Percentiles rank a stretch among this genome's conserved stretches.
These are phyloP conservation scores for Colletotrichum tropicale DNA, from an alignment of 2,329 filamentous ascomycete genomes.

Conservation along the genomic window DNA sequence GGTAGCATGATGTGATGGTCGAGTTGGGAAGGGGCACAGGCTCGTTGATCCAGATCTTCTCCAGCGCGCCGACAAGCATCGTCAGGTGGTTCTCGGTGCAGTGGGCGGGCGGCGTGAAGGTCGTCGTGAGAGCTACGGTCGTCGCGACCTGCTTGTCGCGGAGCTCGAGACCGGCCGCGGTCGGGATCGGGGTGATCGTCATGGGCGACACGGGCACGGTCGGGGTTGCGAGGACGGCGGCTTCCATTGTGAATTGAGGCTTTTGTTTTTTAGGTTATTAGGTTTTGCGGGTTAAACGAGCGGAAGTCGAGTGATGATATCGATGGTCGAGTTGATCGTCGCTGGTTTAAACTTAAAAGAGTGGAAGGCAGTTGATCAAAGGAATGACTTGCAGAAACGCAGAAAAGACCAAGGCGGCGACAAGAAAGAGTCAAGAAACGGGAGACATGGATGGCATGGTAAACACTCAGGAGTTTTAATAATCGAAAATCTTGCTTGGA, in stretches of 20 bases:
- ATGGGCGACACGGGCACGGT: background rate
- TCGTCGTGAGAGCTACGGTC: constrained; percentile 10
- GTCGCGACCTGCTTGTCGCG: background rate
- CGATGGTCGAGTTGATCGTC: background rate
- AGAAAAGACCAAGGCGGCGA: background rate
- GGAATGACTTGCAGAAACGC: background rate
- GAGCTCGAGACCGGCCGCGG: background rate
- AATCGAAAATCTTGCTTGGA: background rate
- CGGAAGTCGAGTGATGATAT: background rate
- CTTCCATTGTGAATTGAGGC: background rate
- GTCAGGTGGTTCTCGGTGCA: constrained; percentile 15
- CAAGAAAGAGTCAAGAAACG: background rate
- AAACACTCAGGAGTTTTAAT: constrained; percentile 2
- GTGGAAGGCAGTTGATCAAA: constrained; percentile 5
- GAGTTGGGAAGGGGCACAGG: constrained; percentile 12
- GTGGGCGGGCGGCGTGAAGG: constrained; percentile 10
- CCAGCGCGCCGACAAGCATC: constrained; percentile 14
- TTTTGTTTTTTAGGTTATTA: background rate
- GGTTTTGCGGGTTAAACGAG: background rate
- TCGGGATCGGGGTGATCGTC: background rate
- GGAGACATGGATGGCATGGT: background rate
- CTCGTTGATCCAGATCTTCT: constrained; percentile 20
- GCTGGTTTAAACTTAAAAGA: background rate
- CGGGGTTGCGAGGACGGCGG: background rate
- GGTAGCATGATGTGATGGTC: constrained; percentile 12